These are phyloP conservation scores for Alternaria ethzedia DNA, from an alignment of 2,329 filamentous ascomycete species.

Conservation along the genomic window DNA sequence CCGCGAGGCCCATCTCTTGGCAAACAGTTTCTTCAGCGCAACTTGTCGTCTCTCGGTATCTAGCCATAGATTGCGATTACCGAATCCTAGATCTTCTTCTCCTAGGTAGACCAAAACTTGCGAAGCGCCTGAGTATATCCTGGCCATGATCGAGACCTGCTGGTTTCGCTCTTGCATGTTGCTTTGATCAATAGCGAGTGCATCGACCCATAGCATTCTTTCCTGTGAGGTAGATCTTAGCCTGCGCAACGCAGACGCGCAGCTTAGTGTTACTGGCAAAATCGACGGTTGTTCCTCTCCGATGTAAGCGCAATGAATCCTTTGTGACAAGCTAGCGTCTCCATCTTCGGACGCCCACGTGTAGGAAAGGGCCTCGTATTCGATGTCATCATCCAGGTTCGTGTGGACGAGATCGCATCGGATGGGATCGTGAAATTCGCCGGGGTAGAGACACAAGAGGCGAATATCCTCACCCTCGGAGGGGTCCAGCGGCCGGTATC, in stretches of 20 bases:
- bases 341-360: constrained; percentile 26
- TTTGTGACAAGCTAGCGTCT: constrained; percentile 13
- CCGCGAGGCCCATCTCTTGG: constrained; percentile 17
- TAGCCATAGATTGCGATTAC: constrained; percentile 8
- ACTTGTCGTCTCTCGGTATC: constrained; percentile 9
- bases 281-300: neutral
- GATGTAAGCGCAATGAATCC: constrained; percentile 12
- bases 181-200: constrained; percentile 25
- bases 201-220: constrained; percentile 22
- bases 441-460: constrained; percentile 11
- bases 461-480: constrained; percentile 12
- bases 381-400: constrained; percentile 10
- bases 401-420: constrained; percentile 13
- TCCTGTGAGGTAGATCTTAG: constrained; percentile 5
- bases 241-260: constrained; percentile 17
- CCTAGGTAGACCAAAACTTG: constrained; percentile 18
- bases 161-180: constrained; percentile 20
- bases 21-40: constrained; percentile 10
- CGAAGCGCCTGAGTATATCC: constrained; percentile 17
- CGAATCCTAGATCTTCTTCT: constrained; percentile 15
- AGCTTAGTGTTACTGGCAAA: constrained; percentile 15
- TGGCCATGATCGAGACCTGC: constrained; percentile 24
- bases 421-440: constrained; percentile 10
- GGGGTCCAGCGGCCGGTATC: constrained; percentile 9
- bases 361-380: constrained; percentile 33